phyloP scores from a whole-genome alignment of 2,329 filamentous ascomycete species.

The Sclerotinia spermophila region DNA sequence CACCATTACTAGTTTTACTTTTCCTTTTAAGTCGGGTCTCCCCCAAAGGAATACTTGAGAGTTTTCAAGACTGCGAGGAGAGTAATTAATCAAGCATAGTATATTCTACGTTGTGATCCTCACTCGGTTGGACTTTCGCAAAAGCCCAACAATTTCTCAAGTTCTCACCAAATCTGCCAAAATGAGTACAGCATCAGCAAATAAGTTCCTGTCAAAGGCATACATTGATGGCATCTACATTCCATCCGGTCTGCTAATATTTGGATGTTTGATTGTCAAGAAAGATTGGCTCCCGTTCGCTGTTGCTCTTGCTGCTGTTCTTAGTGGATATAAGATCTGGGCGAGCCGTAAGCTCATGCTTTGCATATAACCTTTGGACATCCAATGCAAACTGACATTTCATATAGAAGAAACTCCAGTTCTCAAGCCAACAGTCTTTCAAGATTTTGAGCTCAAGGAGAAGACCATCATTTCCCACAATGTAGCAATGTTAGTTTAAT shows the following conservation, averaged over 20 bases:
- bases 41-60: neutral
- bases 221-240: constrained; percentile 80
- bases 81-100: neutral
- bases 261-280: constrained; percentile 76
- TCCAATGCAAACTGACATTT: constrained; percentile 18
- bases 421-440: constrained; percentile 82
- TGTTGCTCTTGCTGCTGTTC: constrained; percentile 57
- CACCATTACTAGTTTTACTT: neutral
- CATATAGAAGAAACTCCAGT: constrained; percentile 69
- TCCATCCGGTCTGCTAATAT: constrained; percentile 72
- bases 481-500: constrained; percentile 72
- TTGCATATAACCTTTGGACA: no score
- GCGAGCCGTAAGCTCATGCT: constrained; percentile 58
- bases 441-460: constrained; percentile 88
- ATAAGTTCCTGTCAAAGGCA: constrained; percentile 46
- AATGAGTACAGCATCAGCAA: constrained; percentile 17
- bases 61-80: neutral
- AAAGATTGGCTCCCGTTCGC: constrained; percentile 72
- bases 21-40: neutral
- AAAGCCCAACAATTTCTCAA: constrained; percentile 25
- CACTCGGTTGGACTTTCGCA: neutral
- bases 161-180: constrained; percentile 18
- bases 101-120: neutral
- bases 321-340: constrained; percentile 70
- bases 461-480: constrained; percentile 98